These are phyloP conservation scores for Trametes pubescens DNA, from an alignment of 1,284 basidiomycete species.

Conservation along the genomic window DNA sequence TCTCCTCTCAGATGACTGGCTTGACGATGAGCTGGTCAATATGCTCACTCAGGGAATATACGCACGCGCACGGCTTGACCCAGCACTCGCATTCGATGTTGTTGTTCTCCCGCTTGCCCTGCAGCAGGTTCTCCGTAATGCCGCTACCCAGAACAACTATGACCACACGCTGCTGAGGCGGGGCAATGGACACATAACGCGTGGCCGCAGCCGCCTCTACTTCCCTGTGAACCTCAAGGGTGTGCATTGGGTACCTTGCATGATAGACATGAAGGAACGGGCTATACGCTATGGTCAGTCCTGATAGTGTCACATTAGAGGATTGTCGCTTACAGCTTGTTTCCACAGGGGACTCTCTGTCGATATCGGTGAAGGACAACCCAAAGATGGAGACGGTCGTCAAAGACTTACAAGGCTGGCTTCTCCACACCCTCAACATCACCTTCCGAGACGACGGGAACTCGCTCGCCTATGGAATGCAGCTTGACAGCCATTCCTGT, in stretches of 20 bases:
- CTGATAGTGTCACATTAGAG: background rate
- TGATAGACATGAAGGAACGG: background rate
- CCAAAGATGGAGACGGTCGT: background rate
- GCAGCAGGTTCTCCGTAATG: background rate
- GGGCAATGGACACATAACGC: background rate
- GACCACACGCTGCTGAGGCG: background rate
- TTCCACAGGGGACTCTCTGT: too few relatives aligned
- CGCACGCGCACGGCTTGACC: background rate
- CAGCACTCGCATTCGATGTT: background rate
- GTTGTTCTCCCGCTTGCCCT: background rate
- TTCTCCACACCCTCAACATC: background rate
- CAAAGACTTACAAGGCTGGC: slow-evolving; percentile 4
- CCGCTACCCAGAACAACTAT: background rate
- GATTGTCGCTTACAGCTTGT: too few relatives aligned
- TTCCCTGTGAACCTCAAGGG: slow-evolving; percentile 9
- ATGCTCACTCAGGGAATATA: background rate
- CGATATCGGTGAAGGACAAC: too few relatives aligned
- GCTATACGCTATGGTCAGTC: slow-evolving; percentile 4
- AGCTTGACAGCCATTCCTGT: slow-evolving; percentile 11
- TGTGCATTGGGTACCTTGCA: slow-evolving; percentile 11
- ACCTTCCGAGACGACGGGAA: background rate
- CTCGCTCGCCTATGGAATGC: background rate
- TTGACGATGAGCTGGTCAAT: slow-evolving; percentile 15
- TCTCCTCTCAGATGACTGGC: slow-evolving; percentile 13
- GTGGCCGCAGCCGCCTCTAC: background rate